phyloP scores from a whole-genome alignment of 2,329 filamentous ascomycete genomes.

The Domatiomyces globalis region DNA sequence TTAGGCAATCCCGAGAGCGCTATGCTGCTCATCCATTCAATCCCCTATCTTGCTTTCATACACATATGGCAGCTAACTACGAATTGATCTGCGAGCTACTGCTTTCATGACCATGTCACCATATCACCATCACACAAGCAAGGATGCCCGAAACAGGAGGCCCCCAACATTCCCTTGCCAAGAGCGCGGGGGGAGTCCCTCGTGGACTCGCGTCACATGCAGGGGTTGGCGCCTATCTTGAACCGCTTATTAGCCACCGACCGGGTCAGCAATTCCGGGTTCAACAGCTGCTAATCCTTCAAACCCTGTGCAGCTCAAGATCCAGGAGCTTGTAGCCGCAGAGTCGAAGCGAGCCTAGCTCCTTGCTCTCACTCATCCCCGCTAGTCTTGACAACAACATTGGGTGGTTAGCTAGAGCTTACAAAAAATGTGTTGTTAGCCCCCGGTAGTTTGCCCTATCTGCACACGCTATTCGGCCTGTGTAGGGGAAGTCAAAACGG shows the following conservation, averaged over 20 bases:
- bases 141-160: not conserved
- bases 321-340: too few relatives aligned
- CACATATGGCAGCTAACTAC: not conserved
- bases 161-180: not conserved
- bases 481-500: not conserved
- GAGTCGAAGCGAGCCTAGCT: too few relatives aligned
- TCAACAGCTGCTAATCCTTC: too few relatives aligned
- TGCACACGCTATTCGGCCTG: not conserved
- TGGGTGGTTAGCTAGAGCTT: too few relatives aligned
- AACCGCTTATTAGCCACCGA: not conserved
- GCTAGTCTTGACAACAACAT: too few relatives aligned
- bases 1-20: not conserved
- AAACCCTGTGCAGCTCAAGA: too few relatives aligned
- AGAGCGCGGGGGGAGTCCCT: not conserved
- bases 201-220: not conserved
- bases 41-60: too few relatives aligned
- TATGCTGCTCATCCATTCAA: too few relatives aligned
- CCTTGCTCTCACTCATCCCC: too few relatives aligned
- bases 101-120: not conserved
- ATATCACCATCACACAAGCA: not conserved
- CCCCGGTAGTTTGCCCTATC: not conserved
- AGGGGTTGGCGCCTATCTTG: not conserved
- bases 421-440: too few relatives aligned
- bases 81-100: not conserved
- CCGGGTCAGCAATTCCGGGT: too few relatives aligned